Evolutionary conservation across 805 yeast species (phyloP).

Genomic region (Schwanniomyces pseudopolymorphus): DNA sequence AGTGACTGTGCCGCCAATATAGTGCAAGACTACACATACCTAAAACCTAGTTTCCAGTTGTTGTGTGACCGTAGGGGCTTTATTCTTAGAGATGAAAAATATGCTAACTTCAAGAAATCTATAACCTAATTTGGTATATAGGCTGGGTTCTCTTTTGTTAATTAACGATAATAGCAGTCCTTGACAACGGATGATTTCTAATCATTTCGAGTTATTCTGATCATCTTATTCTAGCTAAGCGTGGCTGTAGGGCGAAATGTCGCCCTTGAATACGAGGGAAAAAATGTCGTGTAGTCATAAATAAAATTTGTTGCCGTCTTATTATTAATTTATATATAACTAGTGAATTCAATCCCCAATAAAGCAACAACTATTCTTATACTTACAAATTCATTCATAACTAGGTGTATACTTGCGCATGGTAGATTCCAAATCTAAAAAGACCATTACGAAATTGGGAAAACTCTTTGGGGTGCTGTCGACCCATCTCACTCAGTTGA

Average conservation of each 20-base stretch:
- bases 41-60: no score
- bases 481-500: slow-evolving; percentile 10
- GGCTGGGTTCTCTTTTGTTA: no score
- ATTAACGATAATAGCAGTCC: not conserved
- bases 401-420: slow-evolving; percentile 4
- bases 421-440: slow-evolving; percentile 18
- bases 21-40: no score
- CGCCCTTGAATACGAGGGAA: not conserved
- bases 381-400: not conserved
- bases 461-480: slow-evolving; percentile 21
- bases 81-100: no score
- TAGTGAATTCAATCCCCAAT: not conserved
- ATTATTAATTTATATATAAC: not conserved
- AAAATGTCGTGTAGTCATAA: slow-evolving; percentile 1
- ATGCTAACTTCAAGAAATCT: no score
- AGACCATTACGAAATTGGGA: slow-evolving; percentile 17
- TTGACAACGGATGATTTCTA: not conserved
- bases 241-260: not conserved
- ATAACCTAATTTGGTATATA: no score
- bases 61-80: no score
- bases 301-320: not conserved
- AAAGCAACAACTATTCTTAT: not conserved
- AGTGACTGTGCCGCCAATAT: no score
- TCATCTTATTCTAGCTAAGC: not conserved
- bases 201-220: not conserved